Evolutionary conservation across 169 alveolate genomes (phyloP), one percentile per base, ranked within the genome.

Genomic region (Cryptosporidium xiaoi): DNA sequence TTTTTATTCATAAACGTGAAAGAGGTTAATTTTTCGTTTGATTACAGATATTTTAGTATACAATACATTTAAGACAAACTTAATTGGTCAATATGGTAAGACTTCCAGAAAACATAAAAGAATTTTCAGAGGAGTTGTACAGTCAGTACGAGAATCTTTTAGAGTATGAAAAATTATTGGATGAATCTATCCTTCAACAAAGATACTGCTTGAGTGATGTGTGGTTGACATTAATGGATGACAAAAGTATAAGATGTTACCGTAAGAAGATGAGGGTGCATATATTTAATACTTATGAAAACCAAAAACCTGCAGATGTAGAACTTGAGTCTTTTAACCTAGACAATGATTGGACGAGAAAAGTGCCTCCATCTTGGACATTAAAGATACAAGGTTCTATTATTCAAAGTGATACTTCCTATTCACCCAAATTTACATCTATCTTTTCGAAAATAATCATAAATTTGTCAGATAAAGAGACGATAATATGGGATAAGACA

Each of bases 341-440:
- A 5, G 71, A 77, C 27, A 77, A 77, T 62, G 87, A 77, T 16
- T 77, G 87, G 87, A 77, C 87, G 10, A 58, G 87, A 60, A 77
- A 40, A 33, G 71, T 51, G 12, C 82, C 84, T 53, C 91, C 92
- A 7, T 82, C 84, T 29, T 90, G 92, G 92, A 90, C 83, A 8
- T 58, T 90, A 18, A 64, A 90, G 31, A 83, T 90, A 27, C 92
- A 69, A 24, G 92, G 92, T 12, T 46, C 92, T 7, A 58, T 90
- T 34, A 56, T 90, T 40, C 84, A 65, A 36, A 89, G 90, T 10
- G 91, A 90, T 10, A 56, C 58, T 3, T 8, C 67, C 3, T 53
- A 18, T 40, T 65, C 36, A 34, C 82, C 90, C 7, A 82, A 71
- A 67, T 90, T 90, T 56, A 83, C 92, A 7, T 82, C 91, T 3